phyloP scores from a whole-genome alignment of 2,329 filamentous ascomycete genomes.

The Cordyceps fumosorosea region DNA sequence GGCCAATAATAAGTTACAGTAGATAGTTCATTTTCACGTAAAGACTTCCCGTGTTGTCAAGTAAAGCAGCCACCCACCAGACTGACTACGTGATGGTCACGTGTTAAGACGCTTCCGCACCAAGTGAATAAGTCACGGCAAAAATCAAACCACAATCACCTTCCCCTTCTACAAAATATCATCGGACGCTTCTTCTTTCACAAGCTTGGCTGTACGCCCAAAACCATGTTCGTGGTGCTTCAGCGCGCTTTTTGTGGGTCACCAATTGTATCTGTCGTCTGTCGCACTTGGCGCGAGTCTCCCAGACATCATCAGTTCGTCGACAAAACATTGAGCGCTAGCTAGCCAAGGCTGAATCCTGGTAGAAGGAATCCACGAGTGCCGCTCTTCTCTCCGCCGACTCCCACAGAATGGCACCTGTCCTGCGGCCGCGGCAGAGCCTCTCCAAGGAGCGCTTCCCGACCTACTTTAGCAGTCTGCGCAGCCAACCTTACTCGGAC shows the following conservation, averaged over 20 bases:
- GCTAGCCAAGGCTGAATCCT: not conserved
- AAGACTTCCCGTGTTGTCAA: too few species aligned
- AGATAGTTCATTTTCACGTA: too few species aligned
- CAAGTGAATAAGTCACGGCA: not conserved
- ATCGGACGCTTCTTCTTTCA: not conserved
- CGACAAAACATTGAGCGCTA: not conserved
- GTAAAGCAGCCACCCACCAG: not conserved
- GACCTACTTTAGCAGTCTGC: conserved; percentile 57
- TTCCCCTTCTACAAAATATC: not conserved
- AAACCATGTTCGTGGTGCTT: not conserved
- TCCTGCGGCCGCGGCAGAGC: conserved; percentile 42
- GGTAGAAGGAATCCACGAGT: not conserved
- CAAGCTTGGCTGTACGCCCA: not conserved
- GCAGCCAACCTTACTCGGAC: conserved; percentile 66
- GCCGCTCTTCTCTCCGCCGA: too few species aligned
- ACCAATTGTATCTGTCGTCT: not conserved
- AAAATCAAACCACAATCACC: not conserved
- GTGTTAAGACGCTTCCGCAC: not conserved
- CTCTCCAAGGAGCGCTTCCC: conserved; percentile 66
- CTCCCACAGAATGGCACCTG: conserved; percentile 32
- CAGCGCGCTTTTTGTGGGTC: not conserved
- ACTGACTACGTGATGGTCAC: not conserved
- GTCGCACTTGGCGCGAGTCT: not conserved
- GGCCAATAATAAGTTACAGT: too few species aligned
- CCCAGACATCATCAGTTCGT: not conserved